These are phyloP conservation scores for Seiridium unicorne DNA, from an alignment of 2,329 filamentous ascomycete species.

Conservation along the genomic window DNA sequence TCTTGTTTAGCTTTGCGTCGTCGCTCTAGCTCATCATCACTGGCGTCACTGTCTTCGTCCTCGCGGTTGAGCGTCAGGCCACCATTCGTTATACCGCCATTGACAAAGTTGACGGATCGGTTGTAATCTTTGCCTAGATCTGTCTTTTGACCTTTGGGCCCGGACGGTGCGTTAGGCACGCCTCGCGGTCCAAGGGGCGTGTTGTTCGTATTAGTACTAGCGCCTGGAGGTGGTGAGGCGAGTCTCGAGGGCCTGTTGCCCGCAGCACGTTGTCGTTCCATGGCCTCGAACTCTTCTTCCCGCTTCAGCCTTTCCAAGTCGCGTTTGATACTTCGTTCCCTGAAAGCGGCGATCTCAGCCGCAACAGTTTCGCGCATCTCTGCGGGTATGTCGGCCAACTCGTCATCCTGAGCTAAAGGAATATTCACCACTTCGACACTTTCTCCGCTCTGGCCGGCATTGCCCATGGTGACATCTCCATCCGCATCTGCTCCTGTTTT, in stretches of 20 bases:
- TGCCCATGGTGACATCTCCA: conserved; percentile 69
- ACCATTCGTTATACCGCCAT: conserved; percentile 68
- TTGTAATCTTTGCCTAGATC: conserved; percentile 48
- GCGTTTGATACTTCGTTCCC: conserved; percentile 83
- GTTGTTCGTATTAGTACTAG: conserved; percentile 58
- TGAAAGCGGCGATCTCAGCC: conserved; percentile 89
- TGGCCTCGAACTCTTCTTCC: conserved; percentile 90
- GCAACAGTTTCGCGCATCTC: conserved; percentile 96
- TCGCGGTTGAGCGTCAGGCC: conserved; percentile 60
- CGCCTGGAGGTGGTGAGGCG: conserved; percentile 62
- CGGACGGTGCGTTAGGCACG: conserved; percentile 72
- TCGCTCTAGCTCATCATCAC: conserved; percentile 80
- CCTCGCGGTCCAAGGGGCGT: conserved; percentile 74
- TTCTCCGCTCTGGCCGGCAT: conserved; percentile 55
- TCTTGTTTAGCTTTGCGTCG: conserved; percentile 70
- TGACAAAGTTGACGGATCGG: conserved; percentile 71
- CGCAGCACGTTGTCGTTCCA: conserved; percentile 74
- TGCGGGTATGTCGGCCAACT: conserved; percentile 89
- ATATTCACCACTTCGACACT: conserved; percentile 87
- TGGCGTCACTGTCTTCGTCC: conserved; percentile 84
- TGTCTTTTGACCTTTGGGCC: conserved; percentile 57
- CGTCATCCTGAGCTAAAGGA: conserved; percentile 82
- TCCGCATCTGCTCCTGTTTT: conserved; percentile 55
- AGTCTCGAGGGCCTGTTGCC: conserved; percentile 63
- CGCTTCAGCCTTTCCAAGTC: conserved; percentile 83